phyloP scores from a whole-genome alignment of 768 basidiomycete species.

The Boletus bicolor region DNA sequence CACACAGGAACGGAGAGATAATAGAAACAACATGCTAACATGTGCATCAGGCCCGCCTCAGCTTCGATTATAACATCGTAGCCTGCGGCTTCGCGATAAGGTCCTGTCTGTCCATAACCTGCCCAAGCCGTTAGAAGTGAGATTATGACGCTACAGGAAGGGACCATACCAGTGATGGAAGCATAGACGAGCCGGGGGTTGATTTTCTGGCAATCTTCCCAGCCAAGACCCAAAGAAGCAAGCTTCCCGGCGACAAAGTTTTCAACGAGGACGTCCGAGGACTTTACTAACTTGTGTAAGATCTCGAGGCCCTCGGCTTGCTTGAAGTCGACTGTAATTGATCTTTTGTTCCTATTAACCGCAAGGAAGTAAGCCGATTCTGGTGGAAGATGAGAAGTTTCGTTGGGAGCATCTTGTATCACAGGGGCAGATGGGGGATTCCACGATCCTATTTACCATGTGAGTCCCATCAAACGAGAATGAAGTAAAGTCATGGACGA shows the following conservation, averaged over 20 bases:
- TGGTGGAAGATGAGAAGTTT: slow-evolving; percentile 66
- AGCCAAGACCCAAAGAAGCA: slow-evolving; percentile 79
- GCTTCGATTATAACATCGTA: slow-evolving; percentile 88
- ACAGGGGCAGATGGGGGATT: slow-evolving; percentile 57
- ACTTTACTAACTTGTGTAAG: slow-evolving; percentile 61
- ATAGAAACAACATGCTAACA: slow-evolving; percentile 46
- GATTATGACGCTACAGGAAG: not conserved
- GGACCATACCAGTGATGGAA: slow-evolving; percentile 71
- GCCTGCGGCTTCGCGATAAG: slow-evolving; percentile 77
- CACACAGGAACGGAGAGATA: slow-evolving; percentile 3
- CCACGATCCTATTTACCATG: slow-evolving; percentile 52
- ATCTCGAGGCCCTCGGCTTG: slow-evolving; percentile 71
- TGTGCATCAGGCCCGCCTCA: slow-evolving; percentile 94
- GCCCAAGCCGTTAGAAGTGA: slow-evolving; percentile 1
- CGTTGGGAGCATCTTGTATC: slow-evolving; percentile 45
- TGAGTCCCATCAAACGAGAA: slow-evolving; percentile 13
- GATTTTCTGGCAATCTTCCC: slow-evolving; percentile 71
- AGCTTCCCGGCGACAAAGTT: slow-evolving; percentile 88
- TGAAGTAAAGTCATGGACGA: slow-evolving; percentile 13
- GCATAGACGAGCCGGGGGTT: slow-evolving; percentile 85
- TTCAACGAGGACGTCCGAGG: slow-evolving; percentile 85
- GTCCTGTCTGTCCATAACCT: slow-evolving; percentile 89
- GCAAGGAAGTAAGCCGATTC: slow-evolving; percentile 94
- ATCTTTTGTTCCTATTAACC: slow-evolving; percentile 85
- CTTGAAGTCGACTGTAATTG: slow-evolving; percentile 89